phyloP scores from a whole-genome alignment of 2,329 filamentous ascomycete species.

The Pochonia chlamydosporia region DNA sequence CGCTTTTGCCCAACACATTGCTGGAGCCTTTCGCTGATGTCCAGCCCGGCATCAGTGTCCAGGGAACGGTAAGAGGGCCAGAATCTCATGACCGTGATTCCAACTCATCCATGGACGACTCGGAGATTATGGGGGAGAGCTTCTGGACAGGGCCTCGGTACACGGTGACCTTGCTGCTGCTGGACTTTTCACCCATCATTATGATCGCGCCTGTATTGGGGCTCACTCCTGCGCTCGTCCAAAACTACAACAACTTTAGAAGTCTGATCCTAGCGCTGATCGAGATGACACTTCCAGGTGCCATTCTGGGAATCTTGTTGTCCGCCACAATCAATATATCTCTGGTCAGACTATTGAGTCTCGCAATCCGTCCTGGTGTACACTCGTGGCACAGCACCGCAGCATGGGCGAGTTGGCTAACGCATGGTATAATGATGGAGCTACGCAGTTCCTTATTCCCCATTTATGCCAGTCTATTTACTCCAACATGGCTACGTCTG shows the following conservation, averaged over 20 bases:
- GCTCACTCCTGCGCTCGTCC: slow-evolving; percentile 9
- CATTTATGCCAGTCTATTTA: slow-evolving; percentile 15
- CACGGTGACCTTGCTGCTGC: slow-evolving; percentile 8
- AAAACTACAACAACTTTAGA: slow-evolving; percentile 10
- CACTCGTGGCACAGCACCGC: slow-evolving; percentile 15
- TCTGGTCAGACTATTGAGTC: slow-evolving; percentile 9
- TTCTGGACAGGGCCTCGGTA: slow-evolving; percentile 8
- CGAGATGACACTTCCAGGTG: slow-evolving; percentile 7
- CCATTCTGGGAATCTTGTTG: slow-evolving; percentile 8
- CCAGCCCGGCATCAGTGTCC: slow-evolving; percentile 11
- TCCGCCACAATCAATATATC: neutral
- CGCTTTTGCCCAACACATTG: slow-evolving; percentile 13
- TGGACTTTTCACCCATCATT: slow-evolving; percentile 13
- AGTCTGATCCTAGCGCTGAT: slow-evolving; percentile 6
- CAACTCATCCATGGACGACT: too few relatives aligned
- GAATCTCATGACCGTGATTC: too few relatives aligned
- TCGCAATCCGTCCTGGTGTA: slow-evolving; percentile 10
- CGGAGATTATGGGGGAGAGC: neutral
- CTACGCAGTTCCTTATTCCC: slow-evolving; percentile 11
- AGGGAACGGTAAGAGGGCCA: slow-evolving; percentile 8
- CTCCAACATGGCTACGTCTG: slow-evolving; percentile 13
- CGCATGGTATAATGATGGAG: slow-evolving; percentile 12
- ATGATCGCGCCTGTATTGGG: slow-evolving; percentile 6
- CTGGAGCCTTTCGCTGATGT: slow-evolving; percentile 13
- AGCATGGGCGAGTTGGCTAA: slow-evolving; percentile 15